Percentiles rank a stretch among this genome's conserved stretches.
These are phyloP conservation scores for Rhizoclosmatium sp. DNA, from an alignment of 192 early-diverging fungal genomes.

Conservation along the genomic window DNA sequence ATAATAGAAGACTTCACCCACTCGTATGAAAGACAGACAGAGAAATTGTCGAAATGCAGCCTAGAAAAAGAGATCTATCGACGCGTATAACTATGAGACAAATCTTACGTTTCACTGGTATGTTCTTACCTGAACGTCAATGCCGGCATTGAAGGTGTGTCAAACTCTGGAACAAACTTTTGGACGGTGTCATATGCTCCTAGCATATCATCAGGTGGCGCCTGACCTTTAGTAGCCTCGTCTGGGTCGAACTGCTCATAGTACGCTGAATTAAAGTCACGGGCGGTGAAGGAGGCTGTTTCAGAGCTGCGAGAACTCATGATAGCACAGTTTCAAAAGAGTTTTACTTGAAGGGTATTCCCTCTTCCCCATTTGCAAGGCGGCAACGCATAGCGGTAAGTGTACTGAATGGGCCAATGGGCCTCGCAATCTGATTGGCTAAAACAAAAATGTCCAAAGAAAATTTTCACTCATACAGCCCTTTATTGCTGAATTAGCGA, in stretches of 20 bases:
- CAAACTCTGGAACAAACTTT: slow-evolving; percentile 31
- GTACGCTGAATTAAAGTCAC: not conserved
- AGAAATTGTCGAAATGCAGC: slow-evolving; percentile 24
- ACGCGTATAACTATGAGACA: slow-evolving; percentile 16
- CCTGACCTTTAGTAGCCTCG: no score
- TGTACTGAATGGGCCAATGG: not conserved
- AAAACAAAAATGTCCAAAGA: not conserved
- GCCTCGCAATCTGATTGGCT: not conserved
- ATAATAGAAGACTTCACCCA: not conserved
- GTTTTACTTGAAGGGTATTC: no score
- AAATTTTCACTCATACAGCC: not conserved
- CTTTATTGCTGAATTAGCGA: not conserved
- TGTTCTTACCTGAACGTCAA: slow-evolving; percentile 32
- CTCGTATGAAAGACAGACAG: slow-evolving; percentile 25
- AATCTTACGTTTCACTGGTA: not conserved
- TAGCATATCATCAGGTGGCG: not conserved
- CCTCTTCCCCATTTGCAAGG: no score
- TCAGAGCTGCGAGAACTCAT: no score
- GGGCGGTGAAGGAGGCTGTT: not conserved
- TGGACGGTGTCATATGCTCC: slow-evolving; percentile 33
- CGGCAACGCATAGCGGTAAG: no score
- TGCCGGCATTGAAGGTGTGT: slow-evolving; percentile 34
- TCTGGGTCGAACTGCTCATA: not conserved
- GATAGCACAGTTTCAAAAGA: no score
- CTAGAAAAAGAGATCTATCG: slow-evolving; percentile 59